A percentile compares a stretch with the other conserved stretches of the same genome.
These are phyloP conservation scores for Echinochloa phyllopogon DNA, from an alignment of 176 grass and related monocot genomes.

Conservation along the genomic window DNA sequence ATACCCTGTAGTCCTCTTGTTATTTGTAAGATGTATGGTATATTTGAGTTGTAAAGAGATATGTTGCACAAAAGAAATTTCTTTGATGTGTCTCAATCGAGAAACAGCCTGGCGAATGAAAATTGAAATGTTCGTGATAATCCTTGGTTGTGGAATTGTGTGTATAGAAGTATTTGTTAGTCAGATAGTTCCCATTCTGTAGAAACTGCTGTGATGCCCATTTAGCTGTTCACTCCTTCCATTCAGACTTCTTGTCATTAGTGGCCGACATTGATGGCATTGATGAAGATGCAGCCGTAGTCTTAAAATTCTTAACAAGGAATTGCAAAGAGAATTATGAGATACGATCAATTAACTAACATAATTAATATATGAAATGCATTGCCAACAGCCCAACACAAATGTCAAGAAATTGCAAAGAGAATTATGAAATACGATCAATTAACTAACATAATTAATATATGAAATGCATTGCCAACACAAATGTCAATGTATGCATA, in stretches of 20 bases:
- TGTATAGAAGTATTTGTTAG: background rate
- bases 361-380: background rate
- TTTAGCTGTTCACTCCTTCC: background rate
- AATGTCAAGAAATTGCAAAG: background rate
- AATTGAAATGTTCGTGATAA: background rate
- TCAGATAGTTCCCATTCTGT: background rate
- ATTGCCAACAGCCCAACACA: background rate
- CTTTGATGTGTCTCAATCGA: background rate
- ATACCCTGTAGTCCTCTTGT: background rate
- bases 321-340: background rate
- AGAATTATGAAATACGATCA: background rate
- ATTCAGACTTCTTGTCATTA: background rate
- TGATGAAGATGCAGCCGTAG: background rate
- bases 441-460: background rate
- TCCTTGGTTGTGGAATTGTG: constrained; percentile 13
- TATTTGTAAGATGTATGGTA: constrained; percentile 41
- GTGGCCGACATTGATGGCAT: background rate
- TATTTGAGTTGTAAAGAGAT: constrained; percentile 51
- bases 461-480: background rate
- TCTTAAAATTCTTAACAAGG: background rate
- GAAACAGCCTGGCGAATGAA: background rate
- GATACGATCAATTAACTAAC: background rate
- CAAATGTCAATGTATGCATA: background rate
- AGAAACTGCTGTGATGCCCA: background rate
- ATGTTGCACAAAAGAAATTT: constrained; percentile 15